phyloP scores from a whole-genome alignment of 169 alveolate genomes.

The Sarcocystis neurona region DNA sequence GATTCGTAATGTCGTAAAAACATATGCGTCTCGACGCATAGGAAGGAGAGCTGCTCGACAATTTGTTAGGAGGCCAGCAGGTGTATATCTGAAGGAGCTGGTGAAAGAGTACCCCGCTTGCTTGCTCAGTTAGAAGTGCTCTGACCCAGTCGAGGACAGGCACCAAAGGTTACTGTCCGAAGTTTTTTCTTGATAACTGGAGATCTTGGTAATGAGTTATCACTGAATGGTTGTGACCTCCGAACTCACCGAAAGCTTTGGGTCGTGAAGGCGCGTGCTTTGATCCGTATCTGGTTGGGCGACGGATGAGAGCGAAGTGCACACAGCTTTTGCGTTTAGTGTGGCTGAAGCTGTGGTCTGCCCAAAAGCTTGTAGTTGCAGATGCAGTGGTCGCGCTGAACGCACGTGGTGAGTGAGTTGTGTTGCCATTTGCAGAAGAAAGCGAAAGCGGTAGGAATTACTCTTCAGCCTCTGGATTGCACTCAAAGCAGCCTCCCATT shows the following conservation, averaged over 20 bases:
- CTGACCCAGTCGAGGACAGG: too few relatives aligned
- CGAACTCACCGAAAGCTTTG: neutral
- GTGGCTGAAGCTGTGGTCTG: neutral
- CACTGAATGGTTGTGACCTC: neutral
- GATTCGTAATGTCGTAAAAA: too few relatives aligned
- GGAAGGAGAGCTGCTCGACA: too few relatives aligned
- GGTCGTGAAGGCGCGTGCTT: neutral
- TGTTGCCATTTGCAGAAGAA: constrained; percentile 35
- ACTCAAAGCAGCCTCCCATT: neutral
- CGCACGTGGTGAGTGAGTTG: neutral
- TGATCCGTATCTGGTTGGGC: neutral
- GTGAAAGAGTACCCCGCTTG: too few relatives aligned
- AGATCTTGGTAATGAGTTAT: too few relatives aligned
- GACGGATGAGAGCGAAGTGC: neutral
- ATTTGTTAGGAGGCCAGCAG: too few relatives aligned
- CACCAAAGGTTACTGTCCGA: too few relatives aligned
- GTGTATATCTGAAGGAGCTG: too few relatives aligned
- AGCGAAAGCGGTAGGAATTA: constrained; percentile 46
- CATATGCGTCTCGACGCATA: too few relatives aligned
- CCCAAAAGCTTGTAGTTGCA: neutral
- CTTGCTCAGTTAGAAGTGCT: too few relatives aligned
- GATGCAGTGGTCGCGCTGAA: neutral
- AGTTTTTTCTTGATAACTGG: too few relatives aligned
- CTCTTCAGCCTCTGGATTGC: constrained; percentile 13
- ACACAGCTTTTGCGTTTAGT: too few relatives aligned